phyloP scores from a whole-genome alignment of 441 rosid species.

The Pelargonium cotyledonis region DNA sequence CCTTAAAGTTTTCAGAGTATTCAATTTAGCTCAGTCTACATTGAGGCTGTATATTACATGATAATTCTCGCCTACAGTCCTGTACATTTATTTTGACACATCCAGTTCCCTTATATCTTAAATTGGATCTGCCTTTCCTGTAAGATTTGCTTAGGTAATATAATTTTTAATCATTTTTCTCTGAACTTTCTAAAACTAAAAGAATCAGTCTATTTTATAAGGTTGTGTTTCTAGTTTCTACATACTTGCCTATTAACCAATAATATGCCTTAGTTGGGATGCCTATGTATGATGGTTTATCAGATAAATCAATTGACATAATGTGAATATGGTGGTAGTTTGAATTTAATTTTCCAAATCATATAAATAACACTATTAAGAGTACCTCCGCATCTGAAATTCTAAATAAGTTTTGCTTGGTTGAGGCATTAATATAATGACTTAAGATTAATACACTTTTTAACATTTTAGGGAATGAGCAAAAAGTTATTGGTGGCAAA shows the following conservation, averaged over 20 bases:
- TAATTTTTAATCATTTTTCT: background rate
- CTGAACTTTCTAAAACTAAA: background rate
- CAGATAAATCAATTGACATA: background rate
- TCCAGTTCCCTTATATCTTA: background rate
- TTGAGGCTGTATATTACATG: background rate
- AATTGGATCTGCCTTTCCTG: background rate
- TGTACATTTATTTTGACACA: background rate
- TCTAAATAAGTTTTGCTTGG: constrained; percentile 5
- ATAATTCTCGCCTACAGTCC: background rate
- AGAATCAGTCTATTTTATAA: background rate
- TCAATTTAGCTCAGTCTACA: background rate
- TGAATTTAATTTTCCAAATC: background rate
- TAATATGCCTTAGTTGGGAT: background rate
- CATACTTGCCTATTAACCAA: background rate
- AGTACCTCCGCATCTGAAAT: background rate
- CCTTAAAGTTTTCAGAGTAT: background rate
- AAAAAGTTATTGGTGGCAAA: background rate
- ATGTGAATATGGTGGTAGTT: background rate
- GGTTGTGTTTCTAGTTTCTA: background rate
- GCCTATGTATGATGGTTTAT: background rate
- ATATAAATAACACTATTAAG: background rate
- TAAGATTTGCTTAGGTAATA: background rate
- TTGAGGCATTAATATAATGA: background rate
- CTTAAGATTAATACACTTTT: background rate
- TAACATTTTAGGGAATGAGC: background rate